A percentile compares a stretch with the other conserved stretches of the same genome.
Conservation (phyloP, 176 grass and related monocot genomes). For the Carex parvula region DNA sequence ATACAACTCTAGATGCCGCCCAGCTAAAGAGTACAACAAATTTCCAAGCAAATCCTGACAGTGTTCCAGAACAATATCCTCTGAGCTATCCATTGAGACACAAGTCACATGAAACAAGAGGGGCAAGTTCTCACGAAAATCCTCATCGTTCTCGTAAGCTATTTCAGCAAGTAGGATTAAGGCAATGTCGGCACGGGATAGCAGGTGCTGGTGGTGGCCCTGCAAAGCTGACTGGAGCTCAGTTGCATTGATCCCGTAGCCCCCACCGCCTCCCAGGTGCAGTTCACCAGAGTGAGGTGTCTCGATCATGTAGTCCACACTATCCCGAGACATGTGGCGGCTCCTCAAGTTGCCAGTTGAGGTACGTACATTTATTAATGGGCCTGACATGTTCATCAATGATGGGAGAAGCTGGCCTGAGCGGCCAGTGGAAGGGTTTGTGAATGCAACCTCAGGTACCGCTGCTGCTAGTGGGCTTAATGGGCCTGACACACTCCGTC, state of each 20-base stretch:
- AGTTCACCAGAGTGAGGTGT: constrained; percentile 95
- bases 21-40: constrained; percentile 92
- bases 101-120: constrained; percentile 94
- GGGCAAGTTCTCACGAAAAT: constrained; percentile 95
- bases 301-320: constrained; percentile 81
- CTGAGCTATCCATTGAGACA: constrained; percentile 98
- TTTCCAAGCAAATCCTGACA: constrained; percentile 98
- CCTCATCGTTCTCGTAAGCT: constrained; percentile 96
- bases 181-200: constrained; percentile 96
- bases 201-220: constrained; percentile 89
- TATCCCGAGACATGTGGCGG: constrained; percentile 92
- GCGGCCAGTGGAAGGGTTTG: constrained; percentile 65
- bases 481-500: constrained; percentile 88
- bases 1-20: constrained; percentile 86
- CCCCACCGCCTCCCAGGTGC: constrained; percentile 63
- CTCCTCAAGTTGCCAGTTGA: constrained; percentile 90
- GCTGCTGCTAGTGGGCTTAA: constrained; percentile 71
- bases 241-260: constrained; percentile 78
- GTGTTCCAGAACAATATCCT: constrained; percentile 96
- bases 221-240: constrained; percentile 97
- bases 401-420: constrained; percentile 91
- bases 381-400: constrained; percentile 93
- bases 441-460: constrained; percentile 56
- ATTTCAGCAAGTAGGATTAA: constrained; percentile 98
- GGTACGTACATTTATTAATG: constrained; percentile 77